These are phyloP conservation scores for Zygoascus bituminiphila DNA, from an alignment of 805 yeast species.

Conservation along the genomic window DNA sequence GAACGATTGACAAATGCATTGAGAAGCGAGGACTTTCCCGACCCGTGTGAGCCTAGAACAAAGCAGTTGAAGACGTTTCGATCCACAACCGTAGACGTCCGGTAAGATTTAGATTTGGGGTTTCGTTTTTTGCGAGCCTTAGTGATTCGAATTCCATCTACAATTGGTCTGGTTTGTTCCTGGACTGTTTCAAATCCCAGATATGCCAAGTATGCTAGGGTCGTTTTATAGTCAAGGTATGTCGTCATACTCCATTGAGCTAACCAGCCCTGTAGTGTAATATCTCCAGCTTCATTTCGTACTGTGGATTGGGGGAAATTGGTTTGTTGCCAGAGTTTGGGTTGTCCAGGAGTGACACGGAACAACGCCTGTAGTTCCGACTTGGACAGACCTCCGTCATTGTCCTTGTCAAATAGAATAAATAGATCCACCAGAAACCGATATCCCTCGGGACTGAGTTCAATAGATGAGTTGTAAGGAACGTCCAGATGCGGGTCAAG, in stretches of 20 bases:
- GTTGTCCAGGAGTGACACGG: constrained; percentile 89
- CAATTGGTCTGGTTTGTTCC: constrained; percentile 25
- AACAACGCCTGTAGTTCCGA: constrained; percentile 62
- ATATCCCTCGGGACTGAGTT: constrained; percentile 86
- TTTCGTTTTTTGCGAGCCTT: constrained; percentile 66
- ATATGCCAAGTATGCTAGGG: constrained; percentile 82
- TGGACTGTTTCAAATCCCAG: constrained; percentile 63
- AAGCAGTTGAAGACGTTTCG: constrained; percentile 89
- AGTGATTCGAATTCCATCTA: constrained; percentile 65
- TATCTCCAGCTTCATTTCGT: constrained; percentile 79
- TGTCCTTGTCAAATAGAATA: constrained; percentile 81
- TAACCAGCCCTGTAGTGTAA: constrained; percentile 95
- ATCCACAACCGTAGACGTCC: constrained; percentile 45
- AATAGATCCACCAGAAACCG: constrained; percentile 86
- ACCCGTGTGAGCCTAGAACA: constrained; percentile 72
- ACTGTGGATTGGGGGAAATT: constrained; percentile 85
- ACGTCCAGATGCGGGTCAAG: constrained; percentile 49
- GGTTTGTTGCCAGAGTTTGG: constrained; percentile 74
- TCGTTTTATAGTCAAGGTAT: constrained; percentile 70
- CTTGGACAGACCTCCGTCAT: constrained; percentile 89
- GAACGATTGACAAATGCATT: constrained; percentile 75
- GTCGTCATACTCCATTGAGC: constrained; percentile 99
- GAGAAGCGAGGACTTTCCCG: constrained; percentile 81
- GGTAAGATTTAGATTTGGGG: constrained; percentile 54
- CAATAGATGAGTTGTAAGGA: constrained; percentile 40